Evolutionary conservation across 2,329 filamentous ascomycete genomes (phyloP).

Genomic region (Phialocephala subalpina): DNA sequence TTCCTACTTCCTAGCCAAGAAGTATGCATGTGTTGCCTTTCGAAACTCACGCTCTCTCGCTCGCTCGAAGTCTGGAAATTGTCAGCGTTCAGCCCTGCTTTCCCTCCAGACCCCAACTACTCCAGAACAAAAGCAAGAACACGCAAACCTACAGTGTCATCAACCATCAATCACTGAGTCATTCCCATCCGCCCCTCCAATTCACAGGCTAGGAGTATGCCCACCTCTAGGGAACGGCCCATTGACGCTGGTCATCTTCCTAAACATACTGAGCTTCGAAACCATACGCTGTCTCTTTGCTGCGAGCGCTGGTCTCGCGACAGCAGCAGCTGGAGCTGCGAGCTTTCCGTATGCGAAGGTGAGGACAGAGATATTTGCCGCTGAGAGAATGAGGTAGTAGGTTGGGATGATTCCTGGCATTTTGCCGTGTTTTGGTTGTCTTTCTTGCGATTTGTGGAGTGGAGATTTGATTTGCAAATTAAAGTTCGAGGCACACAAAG

Average conservation of each 20-base stretch:
- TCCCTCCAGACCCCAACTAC: not conserved
- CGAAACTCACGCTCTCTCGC: not conserved
- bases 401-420: not conserved
- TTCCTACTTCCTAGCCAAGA: not conserved
- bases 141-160: not conserved
- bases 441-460: not conserved
- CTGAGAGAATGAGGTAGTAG: constrained; percentile 10
- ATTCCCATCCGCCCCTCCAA: not conserved
- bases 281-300: not conserved
- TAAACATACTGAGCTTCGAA: constrained; percentile 1
- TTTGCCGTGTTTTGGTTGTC: not conserved
- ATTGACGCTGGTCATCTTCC: constrained; percentile 1
- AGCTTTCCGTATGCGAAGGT: constrained; percentile 4
- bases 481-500: not conserved
- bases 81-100: not conserved
- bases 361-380: not conserved
- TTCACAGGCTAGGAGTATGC: not conserved
- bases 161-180: not conserved
- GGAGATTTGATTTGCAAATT: not conserved
- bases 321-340: not conserved
- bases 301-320: not conserved
- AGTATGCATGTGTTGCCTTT: too few species aligned
- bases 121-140: not conserved
- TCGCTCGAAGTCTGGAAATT: not conserved
- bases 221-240: constrained; percentile 11